phyloP scores from a whole-genome alignment of 2,329 filamentous ascomycete species.

The Akanthomyces muscarius region DNA sequence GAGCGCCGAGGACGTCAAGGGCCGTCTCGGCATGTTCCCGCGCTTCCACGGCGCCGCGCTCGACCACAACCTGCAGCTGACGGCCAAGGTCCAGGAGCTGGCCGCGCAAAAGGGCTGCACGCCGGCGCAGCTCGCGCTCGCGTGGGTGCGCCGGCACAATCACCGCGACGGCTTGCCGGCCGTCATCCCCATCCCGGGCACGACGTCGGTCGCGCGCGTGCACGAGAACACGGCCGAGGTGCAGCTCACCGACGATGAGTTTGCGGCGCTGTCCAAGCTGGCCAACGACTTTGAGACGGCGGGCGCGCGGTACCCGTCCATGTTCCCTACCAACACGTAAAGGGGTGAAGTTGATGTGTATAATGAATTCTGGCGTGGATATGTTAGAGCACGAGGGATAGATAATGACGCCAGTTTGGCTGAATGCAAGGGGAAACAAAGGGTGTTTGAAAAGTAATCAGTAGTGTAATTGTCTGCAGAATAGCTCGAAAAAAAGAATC shows the following conservation, averaged over 20 bases:
- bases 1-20: slow-evolving; percentile 24
- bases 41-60: slow-evolving; percentile 62
- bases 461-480: slow-evolving; percentile 19
- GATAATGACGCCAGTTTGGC: background rate
- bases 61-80: slow-evolving; percentile 59
- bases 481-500: slow-evolving; percentile 24
- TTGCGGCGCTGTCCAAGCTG: slow-evolving; percentile 45
- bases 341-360: background rate
- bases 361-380: background rate
- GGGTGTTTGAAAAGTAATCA: background rate
- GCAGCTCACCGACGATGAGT: slow-evolving; percentile 42
- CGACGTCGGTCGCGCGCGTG: slow-evolving; percentile 53
- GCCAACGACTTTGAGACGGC: slow-evolving; percentile 44
- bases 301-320: slow-evolving; percentile 46
- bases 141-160: slow-evolving; percentile 55
- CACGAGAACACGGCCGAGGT: slow-evolving; percentile 55
- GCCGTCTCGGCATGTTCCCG: slow-evolving; percentile 36
- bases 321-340: slow-evolving; percentile 35
- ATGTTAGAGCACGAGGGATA: background rate
- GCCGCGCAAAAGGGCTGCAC: slow-evolving; percentile 59
- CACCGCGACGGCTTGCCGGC: slow-evolving; percentile 48
- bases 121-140: slow-evolving; percentile 61
- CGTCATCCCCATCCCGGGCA: slow-evolving; percentile 65
- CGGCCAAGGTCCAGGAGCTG: slow-evolving; percentile 52
- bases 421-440: no score